Evolutionary conservation across 208 protist species (phyloP), one percentile per base, ranked within the genome.

Genomic region (Leishmania guyanensis): DNA sequence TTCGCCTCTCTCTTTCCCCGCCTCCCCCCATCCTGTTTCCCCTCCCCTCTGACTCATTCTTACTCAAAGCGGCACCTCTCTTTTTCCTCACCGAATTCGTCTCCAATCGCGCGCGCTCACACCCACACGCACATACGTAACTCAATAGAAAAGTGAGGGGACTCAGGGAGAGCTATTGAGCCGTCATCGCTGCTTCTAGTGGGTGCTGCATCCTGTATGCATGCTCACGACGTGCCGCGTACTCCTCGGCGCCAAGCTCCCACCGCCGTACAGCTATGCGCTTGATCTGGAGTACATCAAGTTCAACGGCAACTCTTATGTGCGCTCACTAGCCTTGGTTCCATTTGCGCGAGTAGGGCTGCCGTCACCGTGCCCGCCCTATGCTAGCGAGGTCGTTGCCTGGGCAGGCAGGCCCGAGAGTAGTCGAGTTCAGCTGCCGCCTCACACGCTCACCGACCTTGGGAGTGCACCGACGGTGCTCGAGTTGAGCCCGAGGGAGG

Each of bases 251-350:
- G 36, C 50, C 16, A 51, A 50, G 6, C 53, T n/a, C 3, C 36
- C 53, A 20, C 50, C 29, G 70, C 51, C 64, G 10, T 60, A 54
- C 50, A 79, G 36, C 36, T 84, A 94, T 29, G 93, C 91, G 10
- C 70, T 93, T 0, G 93, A 96, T 74, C 60, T 93, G 22, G 91
- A 96, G 86, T 96, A 95, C 83, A 58, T 96, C 56, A 95, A 93
- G 86, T 92, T 82, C 39, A 56, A 84, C 60, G 84, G 88, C 14
- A 39, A 39, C 33, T 71, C 86, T 5, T 86, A 89, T 66, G 87
- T 87, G 0, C 88, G 93, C 0, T 85, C 90, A 36, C 84, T 89
- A 5, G 93, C 90, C 5, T 89, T 96, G 70, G 93, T 96, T 0
- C 91, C 93, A 0, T 95, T 96, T 46, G 46, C 74, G 14, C 78